Conservation (phyloP, 352 stramenopile genomes). For the Pythium graminicola region DNA sequence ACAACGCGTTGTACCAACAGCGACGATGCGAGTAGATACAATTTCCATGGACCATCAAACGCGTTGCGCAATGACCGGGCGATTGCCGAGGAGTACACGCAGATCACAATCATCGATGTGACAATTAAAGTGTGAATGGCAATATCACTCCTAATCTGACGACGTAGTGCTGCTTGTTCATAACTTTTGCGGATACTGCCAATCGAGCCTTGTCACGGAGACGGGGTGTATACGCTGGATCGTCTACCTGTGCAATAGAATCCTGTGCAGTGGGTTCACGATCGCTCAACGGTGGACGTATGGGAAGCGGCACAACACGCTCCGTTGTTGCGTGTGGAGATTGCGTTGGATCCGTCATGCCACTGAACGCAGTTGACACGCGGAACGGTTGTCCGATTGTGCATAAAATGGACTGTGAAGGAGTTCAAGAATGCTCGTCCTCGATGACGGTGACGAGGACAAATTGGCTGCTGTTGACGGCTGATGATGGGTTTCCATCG, state of each 20-base stretch:
- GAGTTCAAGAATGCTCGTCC: too few species aligned
- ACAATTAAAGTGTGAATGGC: neutral
- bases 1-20: neutral
- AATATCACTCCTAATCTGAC: neutral
- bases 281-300: neutral
- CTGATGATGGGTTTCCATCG: neutral
- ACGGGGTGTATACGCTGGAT: constrained; percentile 1
- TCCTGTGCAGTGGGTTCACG: neutral
- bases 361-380: neutral
- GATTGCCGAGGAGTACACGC: neutral
- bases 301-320: neutral
- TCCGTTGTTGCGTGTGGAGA: neutral
- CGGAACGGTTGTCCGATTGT: neutral
- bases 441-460: too few species aligned
- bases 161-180: neutral
- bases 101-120: neutral
- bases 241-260: neutral
- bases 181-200: neutral
- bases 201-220: neutral
- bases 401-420: too few species aligned
- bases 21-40: neutral
- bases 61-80: neutral
- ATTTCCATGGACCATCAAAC: neutral
- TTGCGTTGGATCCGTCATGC: neutral
- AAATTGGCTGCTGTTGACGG: too few species aligned